A percentile compares a stretch with the other conserved stretches of the same genome.
Evolutionary conservation across 2,329 filamentous ascomycete species (phyloP).

Genomic region (Beauveria caledonica): DNA sequence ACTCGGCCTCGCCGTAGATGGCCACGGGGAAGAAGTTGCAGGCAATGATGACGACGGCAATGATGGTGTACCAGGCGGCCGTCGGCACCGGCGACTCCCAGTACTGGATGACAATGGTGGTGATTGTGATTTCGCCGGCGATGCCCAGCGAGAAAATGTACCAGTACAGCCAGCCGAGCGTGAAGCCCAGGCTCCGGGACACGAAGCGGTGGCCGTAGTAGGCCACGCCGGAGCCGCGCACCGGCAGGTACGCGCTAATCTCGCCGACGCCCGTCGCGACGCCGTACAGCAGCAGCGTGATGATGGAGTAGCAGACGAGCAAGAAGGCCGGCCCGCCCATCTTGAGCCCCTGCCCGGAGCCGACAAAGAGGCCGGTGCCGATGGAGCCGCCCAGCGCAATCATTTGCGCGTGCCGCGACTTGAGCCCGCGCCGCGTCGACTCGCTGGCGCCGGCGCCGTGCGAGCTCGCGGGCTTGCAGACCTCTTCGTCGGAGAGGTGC

Average conservation of each 20-base stretch:
- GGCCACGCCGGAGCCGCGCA: constrained; percentile 16
- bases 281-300: constrained; percentile 47
- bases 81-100: constrained; percentile 14
- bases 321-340: constrained; percentile 29
- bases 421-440: constrained; percentile 11
- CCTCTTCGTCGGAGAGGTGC: neutral
- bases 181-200: constrained; percentile 26
- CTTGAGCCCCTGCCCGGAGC: constrained; percentile 44
- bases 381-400: constrained; percentile 25
- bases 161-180: constrained; percentile 35
- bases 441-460: neutral
- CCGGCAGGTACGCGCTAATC: constrained; percentile 21
- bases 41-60: constrained; percentile 14
- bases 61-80: constrained; percentile 16
- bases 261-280: constrained; percentile 39
- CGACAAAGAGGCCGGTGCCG: constrained; percentile 32
- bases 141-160: constrained; percentile 22
- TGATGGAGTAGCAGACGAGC: constrained; percentile 37
- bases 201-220: constrained; percentile 20
- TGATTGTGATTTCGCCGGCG: constrained; percentile 15
- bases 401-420: constrained; percentile 45
- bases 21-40: constrained; percentile 25
- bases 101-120: constrained; percentile 17
- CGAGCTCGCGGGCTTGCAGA: neutral
- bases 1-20: constrained; percentile 43